Base-by-base conservation (phyloP, 805 yeast genomes). In the Jamesozyma lodderae region DNA sequence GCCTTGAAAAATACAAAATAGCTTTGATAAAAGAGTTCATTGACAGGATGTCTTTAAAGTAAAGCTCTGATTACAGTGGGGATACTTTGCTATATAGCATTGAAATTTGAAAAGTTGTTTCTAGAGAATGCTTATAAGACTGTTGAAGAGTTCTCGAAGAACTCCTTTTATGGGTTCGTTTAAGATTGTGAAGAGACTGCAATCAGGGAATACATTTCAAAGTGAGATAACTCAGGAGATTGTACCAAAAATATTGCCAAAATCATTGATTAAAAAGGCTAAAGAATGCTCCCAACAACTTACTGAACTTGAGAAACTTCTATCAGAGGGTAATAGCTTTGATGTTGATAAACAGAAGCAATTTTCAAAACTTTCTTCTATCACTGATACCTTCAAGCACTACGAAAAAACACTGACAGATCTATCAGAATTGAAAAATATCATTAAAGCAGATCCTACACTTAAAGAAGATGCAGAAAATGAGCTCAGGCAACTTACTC, bases 381-480 rank as follows among this genome's bases (percentile, higher is more conserved):
- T 77, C 0, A 63, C 66, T 1, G 73, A 68, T 6, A 52, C 63
- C 4, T 70, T 64, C 41, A 47, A 56, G 1, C 63, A 64, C 20
- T 74, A 70, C 40, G 37, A 51, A 6, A 51, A 51, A 0, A 56
- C 62, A 44, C 48, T 57, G 11, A 43, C 44, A 3, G 57, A 67
- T 21, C 55, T 53, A 35, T 44, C 48, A 8, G 73, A 61, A 13
- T 48, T 72, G 16, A 16, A 35, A 29, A 48, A 47, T 10, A 57
- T 70, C 47, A 41, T 59, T 1, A 45, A 46, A 6, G 36, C 41
- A 4, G 62, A 59, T 41, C 54, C 55, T 6, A 38, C 49, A 22
- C 56, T 80, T 27, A 63, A 62, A 27, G 67, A 62, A 4, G 88
- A 81, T 11, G 96, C 94, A 0, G 55, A 67, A 31, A 44, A 43